These are phyloP conservation scores for Nakaseomyces nivariensis DNA, from an alignment of 1,139 yeast genomes.

Conservation along the genomic window DNA sequence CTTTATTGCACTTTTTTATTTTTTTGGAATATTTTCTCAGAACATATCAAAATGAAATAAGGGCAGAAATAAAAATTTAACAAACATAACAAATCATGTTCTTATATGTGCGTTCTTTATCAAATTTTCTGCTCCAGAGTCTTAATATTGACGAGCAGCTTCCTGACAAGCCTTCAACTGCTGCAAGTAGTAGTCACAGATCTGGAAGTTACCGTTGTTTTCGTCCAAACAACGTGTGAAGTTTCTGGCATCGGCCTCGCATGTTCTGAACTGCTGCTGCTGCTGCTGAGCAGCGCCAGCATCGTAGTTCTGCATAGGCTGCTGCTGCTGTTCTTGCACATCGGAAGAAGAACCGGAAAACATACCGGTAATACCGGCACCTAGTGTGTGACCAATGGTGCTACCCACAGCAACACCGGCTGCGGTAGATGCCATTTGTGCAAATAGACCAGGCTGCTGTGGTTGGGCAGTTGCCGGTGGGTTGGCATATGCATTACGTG, in stretches of 20 bases:
- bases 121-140: no score
- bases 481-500: slow-evolving; percentile 30
- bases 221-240: slow-evolving; percentile 93
- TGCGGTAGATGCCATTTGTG: slow-evolving; percentile 97
- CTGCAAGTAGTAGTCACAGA: slow-evolving; percentile 92
- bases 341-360: slow-evolving; percentile 72
- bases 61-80: no score
- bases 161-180: slow-evolving; percentile 96
- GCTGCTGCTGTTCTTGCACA: slow-evolving; percentile 37
- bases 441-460: slow-evolving; percentile 81
- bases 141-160: slow-evolving; percentile 63
- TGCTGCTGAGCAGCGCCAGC: slow-evolving; percentile 30
- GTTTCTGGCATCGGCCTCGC: slow-evolving; percentile 90
- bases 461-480: slow-evolving; percentile 31
- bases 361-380: slow-evolving; percentile 84
- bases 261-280: slow-evolving; percentile 39
- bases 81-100: no score
- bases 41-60: no score
- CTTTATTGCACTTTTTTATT: no score
- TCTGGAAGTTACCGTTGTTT: slow-evolving; percentile 90
- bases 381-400: slow-evolving; percentile 90
- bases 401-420: slow-evolving; percentile 99
- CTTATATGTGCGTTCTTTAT: no score
- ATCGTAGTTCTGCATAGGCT: slow-evolving; percentile 35
- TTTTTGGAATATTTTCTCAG: no score